phyloP scores from a whole-genome alignment of 78 protist species.

The Trichosphaerium sp. region DNA sequence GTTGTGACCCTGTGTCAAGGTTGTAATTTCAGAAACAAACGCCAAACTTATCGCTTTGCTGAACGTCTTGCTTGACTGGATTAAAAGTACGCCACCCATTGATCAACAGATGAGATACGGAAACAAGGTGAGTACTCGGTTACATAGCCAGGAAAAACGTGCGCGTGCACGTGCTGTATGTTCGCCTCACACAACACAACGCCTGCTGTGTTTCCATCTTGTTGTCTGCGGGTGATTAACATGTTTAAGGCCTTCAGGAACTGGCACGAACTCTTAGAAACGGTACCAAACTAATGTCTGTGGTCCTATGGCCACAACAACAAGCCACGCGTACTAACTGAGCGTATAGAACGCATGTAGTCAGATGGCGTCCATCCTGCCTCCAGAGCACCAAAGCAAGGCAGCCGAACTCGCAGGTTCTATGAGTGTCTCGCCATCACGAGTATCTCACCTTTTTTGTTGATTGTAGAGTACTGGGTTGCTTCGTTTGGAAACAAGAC shows the following conservation, averaged over 20 bases:
- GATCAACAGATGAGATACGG: conserved; percentile 66
- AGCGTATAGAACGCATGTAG: too few species aligned
- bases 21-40: neutral
- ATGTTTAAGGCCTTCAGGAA: neutral
- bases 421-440: too few species aligned
- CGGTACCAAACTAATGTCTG: neutral
- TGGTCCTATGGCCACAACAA: too few species aligned
- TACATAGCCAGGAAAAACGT: too few species aligned
- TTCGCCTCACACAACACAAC: too few species aligned
- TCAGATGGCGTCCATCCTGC: neutral
- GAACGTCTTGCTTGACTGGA: conserved; percentile 3
- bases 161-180: neutral
- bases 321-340: too few species aligned
- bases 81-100: conserved; percentile 55
- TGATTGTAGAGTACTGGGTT: too few species aligned
- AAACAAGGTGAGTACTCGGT: conserved; percentile 52
- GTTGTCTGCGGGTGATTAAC: neutral
- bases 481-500: conserved; percentile 71
- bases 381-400: conserved; percentile 1
- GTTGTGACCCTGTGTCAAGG: too few species aligned
- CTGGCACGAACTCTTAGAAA: neutral
- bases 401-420: conserved; percentile 62
- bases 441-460: too few species aligned
- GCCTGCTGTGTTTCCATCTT: too few species aligned
- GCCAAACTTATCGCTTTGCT: conserved; percentile 11